Percentiles rank a stretch among this genome's conserved stretches.
These are phyloP conservation scores for Phytophthora melonis DNA, from an alignment of 352 stramenopile species.

Conservation along the genomic window DNA sequence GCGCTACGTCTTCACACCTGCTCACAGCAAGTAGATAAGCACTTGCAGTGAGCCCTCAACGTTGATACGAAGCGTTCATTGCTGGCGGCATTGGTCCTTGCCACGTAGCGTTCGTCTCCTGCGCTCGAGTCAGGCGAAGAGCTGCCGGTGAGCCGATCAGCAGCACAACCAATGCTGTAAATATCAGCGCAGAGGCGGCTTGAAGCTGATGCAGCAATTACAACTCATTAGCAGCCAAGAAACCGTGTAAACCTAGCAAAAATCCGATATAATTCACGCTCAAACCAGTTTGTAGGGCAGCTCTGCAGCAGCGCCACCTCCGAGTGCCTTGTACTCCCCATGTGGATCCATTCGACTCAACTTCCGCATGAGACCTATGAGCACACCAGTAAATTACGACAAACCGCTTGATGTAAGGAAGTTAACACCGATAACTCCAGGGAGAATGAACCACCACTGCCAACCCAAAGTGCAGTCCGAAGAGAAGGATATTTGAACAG, in stretches of 20 bases:
- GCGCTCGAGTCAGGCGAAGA: constrained; percentile 50
- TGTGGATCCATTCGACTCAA: constrained; percentile 37
- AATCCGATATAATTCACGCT: background rate
- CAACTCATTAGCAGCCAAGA: constrained; percentile 2
- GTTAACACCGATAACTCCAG: background rate
- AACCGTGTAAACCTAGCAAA: background rate
- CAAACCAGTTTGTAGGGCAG: constrained; percentile 35
- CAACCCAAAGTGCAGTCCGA: background rate
- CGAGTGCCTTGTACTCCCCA: constrained; percentile 31
- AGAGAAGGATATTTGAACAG: constrained; percentile 81
- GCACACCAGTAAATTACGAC: constrained; percentile 47
- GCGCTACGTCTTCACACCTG: constrained; percentile 41
- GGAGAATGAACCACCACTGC: background rate
- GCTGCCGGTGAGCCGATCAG: constrained; percentile 56
- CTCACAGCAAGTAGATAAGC: background rate
- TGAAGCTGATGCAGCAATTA: constrained; percentile 37
- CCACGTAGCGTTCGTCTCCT: constrained; percentile 48
- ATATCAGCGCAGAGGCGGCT: constrained; percentile 39
- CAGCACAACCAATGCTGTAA: constrained; percentile 46
- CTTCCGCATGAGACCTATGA: constrained; percentile 61
- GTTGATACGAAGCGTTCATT: background rate
- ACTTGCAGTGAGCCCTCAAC: background rate
- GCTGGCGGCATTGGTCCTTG: constrained; percentile 17
- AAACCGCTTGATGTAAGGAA: constrained; percentile 41
- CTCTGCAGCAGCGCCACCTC: constrained; percentile 13